Base-by-base conservation (phyloP, 306 rosid genomes). In the Dalbergia oliveri region DNA sequence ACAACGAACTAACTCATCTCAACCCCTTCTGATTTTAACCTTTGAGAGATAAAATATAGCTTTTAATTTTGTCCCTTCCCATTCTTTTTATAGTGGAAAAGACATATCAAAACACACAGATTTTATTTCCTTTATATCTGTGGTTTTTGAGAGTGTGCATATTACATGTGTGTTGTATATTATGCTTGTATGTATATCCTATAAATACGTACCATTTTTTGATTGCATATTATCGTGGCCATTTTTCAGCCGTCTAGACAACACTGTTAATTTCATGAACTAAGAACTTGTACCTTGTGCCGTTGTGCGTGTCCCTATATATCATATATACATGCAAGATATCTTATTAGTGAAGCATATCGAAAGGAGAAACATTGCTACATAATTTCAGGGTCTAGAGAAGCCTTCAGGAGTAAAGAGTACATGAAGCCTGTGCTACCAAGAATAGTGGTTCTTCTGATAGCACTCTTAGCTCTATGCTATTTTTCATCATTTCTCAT, bases 21-120 rank as follows among this genome's bases (percentile, higher is more conserved):
- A 2, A 26, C 31, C 31, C 9, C 10, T 43, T 9, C 47, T 43
- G 11, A 43, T 43, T 43, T 43, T 43, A 43, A 43, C 47, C 41
- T 37, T 37, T 37, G 41, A 37, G 7, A 5, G 47, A 43, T 43
- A 43, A 43, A 43, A 43, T 43, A 43, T 43, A 1, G 10, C 47
- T 7, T 43, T 43, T 43, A 37, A 37, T 43, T 21, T 43, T 43
- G 47, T 43, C 47, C 47, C 47, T 43, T 7, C 9, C 47, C 47
- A 43, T 43, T 7, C 2, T 7, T 43, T 43, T 45, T 44, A 45
- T 26, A 45, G 5, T 61, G 15, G 14, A 60, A 62, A 75, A 75
- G 61, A 13, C 54, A 66, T 26, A 26, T 26, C 31, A 51, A 76
- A 51, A 76, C 81, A 76, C 81, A 76, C 75, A 67, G 54, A 54